Conservation (phyloP, 192 early-diverging fungal species). For the Backusella circina region DNA sequence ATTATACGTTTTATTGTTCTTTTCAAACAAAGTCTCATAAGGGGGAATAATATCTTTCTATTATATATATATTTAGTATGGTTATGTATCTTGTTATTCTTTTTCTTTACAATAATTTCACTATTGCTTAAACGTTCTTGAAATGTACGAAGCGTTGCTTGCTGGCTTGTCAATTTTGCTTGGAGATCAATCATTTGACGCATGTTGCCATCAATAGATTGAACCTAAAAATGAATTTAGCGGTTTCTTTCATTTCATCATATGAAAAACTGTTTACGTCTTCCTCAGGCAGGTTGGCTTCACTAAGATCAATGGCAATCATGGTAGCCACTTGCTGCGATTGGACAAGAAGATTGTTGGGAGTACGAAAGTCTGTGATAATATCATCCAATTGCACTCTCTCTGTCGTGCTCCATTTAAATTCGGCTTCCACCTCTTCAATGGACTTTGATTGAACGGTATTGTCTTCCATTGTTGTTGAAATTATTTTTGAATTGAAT, state of each 20-base stretch:
- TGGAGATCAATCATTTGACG: conserved; percentile 20
- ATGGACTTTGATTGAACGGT: not conserved
- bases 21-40: not conserved
- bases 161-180: not conserved
- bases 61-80: not conserved
- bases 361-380: not conserved
- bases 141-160: not conserved
- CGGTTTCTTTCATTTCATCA: not conserved
- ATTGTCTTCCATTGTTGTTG: not conserved
- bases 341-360: not conserved
- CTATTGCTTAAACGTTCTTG: not conserved
- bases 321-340: not conserved
- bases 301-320: not conserved
- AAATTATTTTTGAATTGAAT: not conserved
- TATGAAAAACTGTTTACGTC: not conserved
- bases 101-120: conserved; percentile 24
- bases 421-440: not conserved
- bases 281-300: not conserved
- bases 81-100: not conserved
- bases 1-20: not conserved
- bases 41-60: conserved; percentile 19
- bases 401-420: not conserved
- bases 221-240: no score
- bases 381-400: not conserved
- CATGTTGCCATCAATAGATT: conserved; percentile 2